Base-by-base conservation (phyloP, 2,329 filamentous ascomycete species). In the Cordyceps cicadae region DNA sequence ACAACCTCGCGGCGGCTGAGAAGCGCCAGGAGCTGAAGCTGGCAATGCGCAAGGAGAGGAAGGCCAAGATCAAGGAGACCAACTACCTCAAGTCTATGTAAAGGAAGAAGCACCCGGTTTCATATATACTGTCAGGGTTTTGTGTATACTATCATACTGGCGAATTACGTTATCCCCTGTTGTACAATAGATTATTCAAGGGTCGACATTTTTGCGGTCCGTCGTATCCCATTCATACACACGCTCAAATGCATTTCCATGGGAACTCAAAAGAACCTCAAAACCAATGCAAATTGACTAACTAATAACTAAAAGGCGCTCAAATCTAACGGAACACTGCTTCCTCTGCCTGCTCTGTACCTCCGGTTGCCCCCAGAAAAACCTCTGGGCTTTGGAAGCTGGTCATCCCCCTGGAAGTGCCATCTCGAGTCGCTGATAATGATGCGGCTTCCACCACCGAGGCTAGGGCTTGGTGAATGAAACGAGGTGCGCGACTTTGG, bases 281-380 rank as follows among this genome's bases (percentile, higher is more conserved):
- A 41, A 32, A 57, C 50, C 4, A 50, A 41, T 39, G 45, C 70
- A 66, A 43, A 1, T n/a, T 51, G 19, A 39, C 37, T 39, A 48
- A 24, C 7, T 26, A 21, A 59, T 26, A 11, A 52, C 67, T 62
- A 73, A 24, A 88, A 80, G 15, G 81, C 78, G 65, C 79, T 84
- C 70, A 99, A 74, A 77, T 97, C 90, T 67, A 97, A 77, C 34
- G 94, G 94, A 66, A 97, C 92, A 77, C 90, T 97, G 76, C 92
- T 97, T 37, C 92, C 93, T 70, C 93, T 84, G 9, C 94, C 94
- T 41, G 94, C 94, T 64, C 93, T 82, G 74, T 97, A 99, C 71
- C 85, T 86, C 71, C 88, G 92, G 21, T 81, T 76, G 3, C 84
- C 85, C n/a, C 88, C 88, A 1, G 80, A 75, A 70, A 95, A 97